Evolutionary conservation across 805 yeast species (phyloP).

Genomic region (Saccharomycopsis synnaedendra): DNA sequence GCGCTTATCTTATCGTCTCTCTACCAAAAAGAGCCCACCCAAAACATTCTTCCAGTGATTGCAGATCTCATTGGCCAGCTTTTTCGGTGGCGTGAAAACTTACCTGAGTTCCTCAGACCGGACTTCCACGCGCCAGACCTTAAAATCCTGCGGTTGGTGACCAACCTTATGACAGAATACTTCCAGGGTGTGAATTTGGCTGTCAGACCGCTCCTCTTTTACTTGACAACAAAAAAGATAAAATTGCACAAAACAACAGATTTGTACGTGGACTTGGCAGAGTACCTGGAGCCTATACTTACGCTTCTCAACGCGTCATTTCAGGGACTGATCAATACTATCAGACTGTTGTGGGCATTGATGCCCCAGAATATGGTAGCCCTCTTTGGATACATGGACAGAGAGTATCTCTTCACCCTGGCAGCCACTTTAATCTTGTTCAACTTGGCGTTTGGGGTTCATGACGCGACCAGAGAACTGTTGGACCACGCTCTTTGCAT

Average conservation of each 20-base stretch:
- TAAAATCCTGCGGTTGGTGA: conserved; percentile 51
- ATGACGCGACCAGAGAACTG: conserved; percentile 61
- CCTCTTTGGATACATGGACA: conserved; percentile 76
- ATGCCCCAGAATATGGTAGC: conserved; percentile 77
- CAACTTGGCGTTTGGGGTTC: conserved; percentile 74
- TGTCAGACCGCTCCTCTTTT: conserved; percentile 65
- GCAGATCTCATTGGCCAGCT: conserved; percentile 58
- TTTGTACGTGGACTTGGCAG: conserved; percentile 50
- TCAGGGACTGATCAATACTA: conserved; percentile 70
- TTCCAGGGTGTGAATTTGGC: conserved; percentile 76
- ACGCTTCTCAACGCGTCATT: conserved; percentile 64
- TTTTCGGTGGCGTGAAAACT: conserved; percentile 52
- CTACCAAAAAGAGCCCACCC: conserved; percentile 65
- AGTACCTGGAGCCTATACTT: conserved; percentile 57
- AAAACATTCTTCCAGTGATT: conserved; percentile 65
- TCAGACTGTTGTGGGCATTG: conserved; percentile 62
- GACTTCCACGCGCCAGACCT: conserved; percentile 44
- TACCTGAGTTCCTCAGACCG: conserved; percentile 54
- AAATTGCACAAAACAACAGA: conserved; percentile 35
- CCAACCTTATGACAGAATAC: conserved; percentile 72
- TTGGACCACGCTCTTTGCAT: conserved; percentile 61
- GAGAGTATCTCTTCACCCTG: conserved; percentile 70
- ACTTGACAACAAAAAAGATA: conserved; percentile 59
- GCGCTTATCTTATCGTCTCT: conserved; percentile 59
- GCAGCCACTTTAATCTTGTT: conserved; percentile 64